These are phyloP conservation scores for Thermochaetoides dissita DNA, from an alignment of 2,329 filamentous ascomycete species.

Conservation along the genomic window DNA sequence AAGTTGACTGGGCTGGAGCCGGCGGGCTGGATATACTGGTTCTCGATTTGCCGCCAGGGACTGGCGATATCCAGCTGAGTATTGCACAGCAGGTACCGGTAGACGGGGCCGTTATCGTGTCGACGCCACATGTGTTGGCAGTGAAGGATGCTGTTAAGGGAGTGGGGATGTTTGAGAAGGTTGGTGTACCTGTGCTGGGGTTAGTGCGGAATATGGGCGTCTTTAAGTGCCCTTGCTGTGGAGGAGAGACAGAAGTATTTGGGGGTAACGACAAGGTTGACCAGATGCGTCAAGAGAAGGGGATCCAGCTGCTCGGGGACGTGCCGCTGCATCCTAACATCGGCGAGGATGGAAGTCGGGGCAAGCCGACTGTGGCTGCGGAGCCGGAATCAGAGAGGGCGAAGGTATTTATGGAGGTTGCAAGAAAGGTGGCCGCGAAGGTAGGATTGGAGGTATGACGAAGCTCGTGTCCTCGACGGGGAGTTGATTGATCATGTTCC, in stretches of 20 bases:
- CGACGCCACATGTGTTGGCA: conserved; percentile 85
- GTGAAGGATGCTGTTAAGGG: conserved; percentile 86
- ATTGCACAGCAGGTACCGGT: conserved; percentile 89
- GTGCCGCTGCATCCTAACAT: conserved; percentile 78
- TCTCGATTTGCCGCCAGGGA: conserved; percentile 83
- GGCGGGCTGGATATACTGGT: conserved; percentile 68
- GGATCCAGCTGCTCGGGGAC: conserved; percentile 71
- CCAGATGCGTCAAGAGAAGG: conserved; percentile 55
- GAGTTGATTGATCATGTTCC: neutral
- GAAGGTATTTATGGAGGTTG: conserved; percentile 57
- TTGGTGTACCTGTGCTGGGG: conserved; percentile 66
- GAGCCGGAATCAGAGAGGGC: conserved; percentile 66
- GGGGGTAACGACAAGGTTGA: conserved; percentile 51
- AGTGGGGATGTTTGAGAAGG: conserved; percentile 82
- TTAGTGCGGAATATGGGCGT: conserved; percentile 87
- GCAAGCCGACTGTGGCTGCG: conserved; percentile 79
- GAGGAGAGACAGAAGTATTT: conserved; percentile 61
- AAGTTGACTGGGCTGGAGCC: conserved; percentile 68
- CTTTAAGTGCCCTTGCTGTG: conserved; percentile 68
- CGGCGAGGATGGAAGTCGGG: conserved; percentile 73
- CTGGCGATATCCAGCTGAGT: conserved; percentile 91
- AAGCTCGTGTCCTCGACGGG: too few species aligned
- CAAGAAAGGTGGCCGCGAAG: conserved; percentile 36
- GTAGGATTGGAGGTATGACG: conserved; percentile 23
- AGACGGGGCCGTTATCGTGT: conserved; percentile 76